Percentiles rank a stretch among this genome's conserved stretches.
Evolutionary conservation across 192 early-diverging fungal genomes (phyloP).

Genomic region (Coemansia sp.): DNA sequence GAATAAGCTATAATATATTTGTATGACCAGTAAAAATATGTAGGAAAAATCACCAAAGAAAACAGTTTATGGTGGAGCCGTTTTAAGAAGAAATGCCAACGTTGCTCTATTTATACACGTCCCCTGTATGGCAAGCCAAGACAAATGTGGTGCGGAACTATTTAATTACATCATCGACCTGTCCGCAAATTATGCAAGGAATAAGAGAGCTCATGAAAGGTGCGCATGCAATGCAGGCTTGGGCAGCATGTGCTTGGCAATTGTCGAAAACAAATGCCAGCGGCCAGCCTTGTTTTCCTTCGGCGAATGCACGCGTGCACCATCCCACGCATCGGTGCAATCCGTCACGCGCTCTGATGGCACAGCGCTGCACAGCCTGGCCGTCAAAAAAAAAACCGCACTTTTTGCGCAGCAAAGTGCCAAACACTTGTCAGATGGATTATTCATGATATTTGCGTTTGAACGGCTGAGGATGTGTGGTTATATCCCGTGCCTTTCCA

Average conservation of each 20-base stretch:
- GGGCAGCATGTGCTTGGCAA: conserved; percentile 2
- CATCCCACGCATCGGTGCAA: neutral
- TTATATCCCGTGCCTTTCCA: neutral
- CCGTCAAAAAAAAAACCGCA: neutral
- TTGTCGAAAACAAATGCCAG: neutral
- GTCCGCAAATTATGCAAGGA: conserved; percentile 2
- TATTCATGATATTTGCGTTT: neutral
- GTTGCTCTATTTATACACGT: neutral
- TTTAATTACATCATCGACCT: conserved; percentile 1
- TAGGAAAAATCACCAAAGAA: neutral
- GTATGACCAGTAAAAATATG: neutral
- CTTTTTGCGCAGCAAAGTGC: neutral
- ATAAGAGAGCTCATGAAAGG: neutral
- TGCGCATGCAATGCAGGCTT: neutral
- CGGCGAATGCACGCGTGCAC: neutral
- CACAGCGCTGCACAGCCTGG: neutral
- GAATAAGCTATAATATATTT: neutral
- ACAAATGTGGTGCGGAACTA: neutral
- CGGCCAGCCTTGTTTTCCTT: neutral
- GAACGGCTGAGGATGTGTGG: neutral
- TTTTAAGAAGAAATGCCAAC: neutral
- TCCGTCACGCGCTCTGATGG: neutral
- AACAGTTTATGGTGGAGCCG: neutral
- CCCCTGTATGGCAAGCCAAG: neutral
- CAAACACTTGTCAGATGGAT: neutral